Base-by-base conservation (phyloP, 208 protist species). In the Perkinsela sp. region DNA sequence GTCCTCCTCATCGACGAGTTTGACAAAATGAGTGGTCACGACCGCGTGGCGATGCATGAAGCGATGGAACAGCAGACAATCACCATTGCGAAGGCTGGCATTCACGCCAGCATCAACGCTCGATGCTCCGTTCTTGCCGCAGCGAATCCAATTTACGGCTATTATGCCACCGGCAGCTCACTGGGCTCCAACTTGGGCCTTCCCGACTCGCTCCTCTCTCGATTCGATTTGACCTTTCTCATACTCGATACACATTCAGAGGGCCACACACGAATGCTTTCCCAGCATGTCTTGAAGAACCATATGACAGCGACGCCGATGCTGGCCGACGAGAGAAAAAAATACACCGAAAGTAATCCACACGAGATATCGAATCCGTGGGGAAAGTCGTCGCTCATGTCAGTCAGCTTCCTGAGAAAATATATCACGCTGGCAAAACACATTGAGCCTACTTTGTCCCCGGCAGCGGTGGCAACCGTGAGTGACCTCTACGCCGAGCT, bases 41-140 rank as follows among this genome's bases (percentile, higher is more conserved):
- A 99, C 78, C 80, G 86, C 30, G 86, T 93, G n/a, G 89, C 92
- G 1, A 96, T 96, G 83, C 92, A 96, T 78, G 92, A 98, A 81
- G 97, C 96, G 28, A 98, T 99, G 95, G 97, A 99, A 79, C 97
- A 99, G 79, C 96, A 99, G 77, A 98, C 96, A 0, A 95, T 99
- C 0, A 98, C 97, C 0, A 98, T 99, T 69, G 83, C 90, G 29
- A 99, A 99, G 84, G 97, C 97, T 1, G 97, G 96, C 69, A 97
- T 99, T 68, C 96, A 99, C 75, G 89, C 96, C 1, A 92, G 92
- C 15, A 80, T 99, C 1, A 98, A 99, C 76, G 96, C 96, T 1
- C 81, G 96, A 67, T 98, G 96, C 82, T 84, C 80, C 57, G 96
- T 99, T 15, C 66, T 99, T 15, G 97, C 97, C 0, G 97, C 96